These are phyloP conservation scores for Hexamita inflata DNA, from an alignment of 208 protist species.

Conservation along the genomic window DNA sequence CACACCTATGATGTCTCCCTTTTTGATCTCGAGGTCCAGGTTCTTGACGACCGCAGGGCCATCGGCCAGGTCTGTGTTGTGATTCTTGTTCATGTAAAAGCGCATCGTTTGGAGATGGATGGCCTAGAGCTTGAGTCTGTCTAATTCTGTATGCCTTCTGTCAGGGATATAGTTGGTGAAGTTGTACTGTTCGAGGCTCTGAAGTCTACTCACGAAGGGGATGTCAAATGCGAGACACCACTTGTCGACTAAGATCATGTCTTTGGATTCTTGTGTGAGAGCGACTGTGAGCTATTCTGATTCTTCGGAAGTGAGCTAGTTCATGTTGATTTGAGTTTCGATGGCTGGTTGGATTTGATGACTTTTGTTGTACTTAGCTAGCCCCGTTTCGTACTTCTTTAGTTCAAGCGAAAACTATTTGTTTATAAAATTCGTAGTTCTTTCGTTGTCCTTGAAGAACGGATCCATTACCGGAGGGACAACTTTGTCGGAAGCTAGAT, in stretches of 20 bases:
- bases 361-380: background rate
- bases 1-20: slow-evolving; percentile 32
- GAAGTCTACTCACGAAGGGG: background rate
- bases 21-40: slow-evolving; percentile 29
- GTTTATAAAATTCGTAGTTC: background rate
- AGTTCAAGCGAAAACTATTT: background rate
- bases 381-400: background rate
- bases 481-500: background rate
- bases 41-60: background rate
- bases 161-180: background rate
- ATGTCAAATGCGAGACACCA: background rate
- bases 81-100: background rate
- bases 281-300: background rate
- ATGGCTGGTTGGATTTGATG: background rate
- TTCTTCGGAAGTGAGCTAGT: background rate
- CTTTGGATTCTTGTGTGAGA: background rate
- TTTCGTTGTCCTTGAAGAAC: background rate
- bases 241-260: background rate
- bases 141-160: background rate
- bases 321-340: background rate
- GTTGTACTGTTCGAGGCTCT: background rate
- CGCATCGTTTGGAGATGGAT: background rate
- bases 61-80: background rate
- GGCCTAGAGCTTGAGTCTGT: background rate
- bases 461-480: background rate